Base-by-base conservation (phyloP, 139 green algal species). In the Pleodorina starrii region DNA sequence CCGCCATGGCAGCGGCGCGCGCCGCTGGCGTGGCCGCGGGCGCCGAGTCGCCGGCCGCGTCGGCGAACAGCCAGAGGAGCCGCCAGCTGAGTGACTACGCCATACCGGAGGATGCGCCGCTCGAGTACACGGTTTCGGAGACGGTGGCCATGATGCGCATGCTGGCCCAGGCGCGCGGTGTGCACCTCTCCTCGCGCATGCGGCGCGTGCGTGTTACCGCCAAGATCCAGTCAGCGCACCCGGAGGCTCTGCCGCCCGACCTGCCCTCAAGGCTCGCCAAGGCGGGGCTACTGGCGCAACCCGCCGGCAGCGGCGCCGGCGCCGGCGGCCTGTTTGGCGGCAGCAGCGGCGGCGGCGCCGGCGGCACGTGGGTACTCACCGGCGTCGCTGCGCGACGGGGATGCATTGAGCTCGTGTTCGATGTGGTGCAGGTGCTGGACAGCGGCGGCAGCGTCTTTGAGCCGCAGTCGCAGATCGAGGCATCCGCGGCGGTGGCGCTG, bases 201-300 rank as follows among this genome's bases (percentile, higher is more conserved):
- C 82, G 82, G 21, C 82, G 82, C 11, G 82, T 88, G 44, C 82
- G 82, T 16, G 44, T 88, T 0, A 88, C 82, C 5, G 82, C 82
- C 82, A 88, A 88, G 82, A 88, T 88, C 66, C 66, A 68, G n/a
- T 88, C 82, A 1, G 44, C 82, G 10, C 82, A 88, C 82, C 82
- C 82, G 21, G 82, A 88, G n/a, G 1, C 66, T 4, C 82, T 88
- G 44, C 82, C 82, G 5, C 1, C 5, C 0, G 66, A 88, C 38
- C 60, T 88, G 82, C 82, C 82, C 5, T 50, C 66, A 5, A n/a
- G 17, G 23, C 29, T 88, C 2, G 32, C 59, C n/a, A 46, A 63
- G 29, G 57, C 63, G 9, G 60, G 29, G 80, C 12, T 46, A 59
- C 12, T 46, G 51, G 21, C 54, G 3, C 54, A 66, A 66, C 29